Evolutionary conservation across 306 rosid genomes (phyloP).

Genomic region (Aeschynomene evenia): DNA sequence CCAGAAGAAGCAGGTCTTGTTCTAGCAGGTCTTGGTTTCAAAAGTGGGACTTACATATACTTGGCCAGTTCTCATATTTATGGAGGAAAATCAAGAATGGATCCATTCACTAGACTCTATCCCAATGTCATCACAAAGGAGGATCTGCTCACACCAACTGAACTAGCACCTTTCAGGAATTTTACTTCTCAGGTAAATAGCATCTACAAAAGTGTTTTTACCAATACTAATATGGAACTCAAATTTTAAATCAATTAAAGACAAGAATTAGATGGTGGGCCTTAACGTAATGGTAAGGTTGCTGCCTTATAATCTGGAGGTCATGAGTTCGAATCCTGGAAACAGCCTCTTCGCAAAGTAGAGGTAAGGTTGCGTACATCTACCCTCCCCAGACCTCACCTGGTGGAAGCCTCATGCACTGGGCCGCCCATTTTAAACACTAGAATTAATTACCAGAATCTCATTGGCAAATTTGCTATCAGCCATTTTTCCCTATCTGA

Average conservation of each 20-base stretch:
- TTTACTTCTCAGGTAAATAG: conserved; percentile 83
- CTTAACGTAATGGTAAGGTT: too few relatives aligned
- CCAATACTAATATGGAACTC: not conserved
- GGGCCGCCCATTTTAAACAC: too few relatives aligned
- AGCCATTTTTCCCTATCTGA: too few relatives aligned
- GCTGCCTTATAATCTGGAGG: too few relatives aligned
- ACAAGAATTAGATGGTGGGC: not conserved
- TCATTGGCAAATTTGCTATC: not conserved
- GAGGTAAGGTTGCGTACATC: too few relatives aligned
- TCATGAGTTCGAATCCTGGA: too few relatives aligned
- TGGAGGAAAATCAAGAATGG: conserved; percentile 75
- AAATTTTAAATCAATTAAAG: not conserved
- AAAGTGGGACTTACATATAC: conserved; percentile 67
- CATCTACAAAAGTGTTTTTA: not conserved
- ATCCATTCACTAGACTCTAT: conserved; percentile 69
- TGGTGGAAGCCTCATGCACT: too few relatives aligned
- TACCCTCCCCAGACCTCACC: too few relatives aligned
- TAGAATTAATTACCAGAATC: too few relatives aligned
- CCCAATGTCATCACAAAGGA: conserved; percentile 91
- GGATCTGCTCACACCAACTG: conserved; percentile 61
- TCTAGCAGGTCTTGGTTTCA: conserved; percentile 81
- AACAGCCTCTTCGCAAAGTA: too few relatives aligned
- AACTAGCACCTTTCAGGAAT: conserved; percentile 80
- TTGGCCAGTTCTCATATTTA: conserved; percentile 85
- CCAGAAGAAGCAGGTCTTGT: conserved; percentile 98